phyloP scores from a whole-genome alignment of 2,329 filamentous ascomycete genomes.

The Ophiostoma tasmaniense region DNA sequence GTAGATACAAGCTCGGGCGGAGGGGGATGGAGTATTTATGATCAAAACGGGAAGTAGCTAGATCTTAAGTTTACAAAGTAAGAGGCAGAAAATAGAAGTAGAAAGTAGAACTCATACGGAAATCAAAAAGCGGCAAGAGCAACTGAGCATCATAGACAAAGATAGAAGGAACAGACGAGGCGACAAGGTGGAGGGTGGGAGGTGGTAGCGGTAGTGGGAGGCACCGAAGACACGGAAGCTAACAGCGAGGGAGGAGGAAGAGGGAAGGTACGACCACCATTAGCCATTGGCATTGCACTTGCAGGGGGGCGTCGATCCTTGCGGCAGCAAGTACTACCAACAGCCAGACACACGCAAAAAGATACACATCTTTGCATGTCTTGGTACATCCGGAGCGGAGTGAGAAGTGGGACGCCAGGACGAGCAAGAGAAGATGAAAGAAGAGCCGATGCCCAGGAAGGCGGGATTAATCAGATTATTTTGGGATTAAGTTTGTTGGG shows the following conservation, averaged over 20 bases:
- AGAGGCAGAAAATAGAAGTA: neutral
- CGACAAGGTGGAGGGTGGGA: neutral
- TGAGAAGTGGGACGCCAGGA: slow-evolving; percentile 8
- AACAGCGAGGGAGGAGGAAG: slow-evolving; percentile 7
- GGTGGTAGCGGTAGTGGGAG: slow-evolving; percentile 1
- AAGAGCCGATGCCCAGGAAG: slow-evolving; percentile 7
- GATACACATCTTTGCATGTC: neutral
- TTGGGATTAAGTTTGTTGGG: neutral
- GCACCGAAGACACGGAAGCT: slow-evolving; percentile 9
- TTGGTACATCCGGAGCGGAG: slow-evolving; percentile 11
- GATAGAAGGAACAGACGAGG: neutral
- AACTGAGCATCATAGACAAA: neutral
- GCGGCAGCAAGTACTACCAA: neutral
- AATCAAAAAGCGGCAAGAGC: neutral
- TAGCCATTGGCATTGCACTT: neutral
- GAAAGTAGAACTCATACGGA: no score
- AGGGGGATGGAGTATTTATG: slow-evolving; percentile 15
- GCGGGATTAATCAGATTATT: neutral
- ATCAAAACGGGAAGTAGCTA: slow-evolving; percentile 3
- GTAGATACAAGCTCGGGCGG: slow-evolving; percentile 4
- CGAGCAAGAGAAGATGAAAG: neutral
- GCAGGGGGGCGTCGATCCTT: slow-evolving; percentile 6
- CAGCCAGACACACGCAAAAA: slow-evolving; percentile 2
- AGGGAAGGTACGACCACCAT: slow-evolving; percentile 8
- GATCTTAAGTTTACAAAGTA: neutral